Evolutionary conservation across 1,284 basidiomycete species (phyloP).

Genomic region (Cutaneotrichosporon mucoides): DNA sequence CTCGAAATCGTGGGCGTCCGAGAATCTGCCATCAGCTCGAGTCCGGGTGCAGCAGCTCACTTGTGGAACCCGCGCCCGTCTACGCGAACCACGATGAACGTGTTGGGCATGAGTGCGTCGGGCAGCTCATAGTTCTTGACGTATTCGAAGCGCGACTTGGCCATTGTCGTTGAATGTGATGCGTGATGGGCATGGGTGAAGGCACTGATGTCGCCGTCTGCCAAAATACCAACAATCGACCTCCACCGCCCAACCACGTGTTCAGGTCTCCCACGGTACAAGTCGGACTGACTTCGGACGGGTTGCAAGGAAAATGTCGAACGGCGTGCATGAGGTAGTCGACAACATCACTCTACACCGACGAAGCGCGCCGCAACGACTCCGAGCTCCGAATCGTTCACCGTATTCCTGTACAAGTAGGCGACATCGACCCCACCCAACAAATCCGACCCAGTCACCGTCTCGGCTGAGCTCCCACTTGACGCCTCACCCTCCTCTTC

Average conservation of each 20-base stretch:
- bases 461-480: background rate
- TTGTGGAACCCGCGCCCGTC: conserved; percentile 95
- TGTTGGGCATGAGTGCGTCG: conserved; percentile 76
- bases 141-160: conserved; percentile 85
- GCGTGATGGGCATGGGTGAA: too few species aligned
- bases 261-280: background rate
- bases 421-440: background rate
- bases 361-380: background rate
- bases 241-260: background rate
- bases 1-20: conserved; percentile 70
- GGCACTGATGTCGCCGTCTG: background rate
- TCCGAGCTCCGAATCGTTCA: background rate
- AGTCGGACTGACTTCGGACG: background rate
- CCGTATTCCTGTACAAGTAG: too few species aligned
- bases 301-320: background rate
- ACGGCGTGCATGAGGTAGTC: background rate
- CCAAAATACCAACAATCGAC: too few species aligned
- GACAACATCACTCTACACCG: background rate
- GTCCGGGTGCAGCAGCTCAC: conserved; percentile 50
- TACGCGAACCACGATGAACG: conserved; percentile 79
- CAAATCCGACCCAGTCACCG: background rate
- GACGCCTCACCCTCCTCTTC: background rate
- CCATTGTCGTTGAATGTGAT: conserved; percentile 58
- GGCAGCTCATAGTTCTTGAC: conserved; percentile 86
- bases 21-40: conserved; percentile 60